Conservation (phyloP, 192 early-diverging fungal genomes). For the Spizellomyces sp. region DNA sequence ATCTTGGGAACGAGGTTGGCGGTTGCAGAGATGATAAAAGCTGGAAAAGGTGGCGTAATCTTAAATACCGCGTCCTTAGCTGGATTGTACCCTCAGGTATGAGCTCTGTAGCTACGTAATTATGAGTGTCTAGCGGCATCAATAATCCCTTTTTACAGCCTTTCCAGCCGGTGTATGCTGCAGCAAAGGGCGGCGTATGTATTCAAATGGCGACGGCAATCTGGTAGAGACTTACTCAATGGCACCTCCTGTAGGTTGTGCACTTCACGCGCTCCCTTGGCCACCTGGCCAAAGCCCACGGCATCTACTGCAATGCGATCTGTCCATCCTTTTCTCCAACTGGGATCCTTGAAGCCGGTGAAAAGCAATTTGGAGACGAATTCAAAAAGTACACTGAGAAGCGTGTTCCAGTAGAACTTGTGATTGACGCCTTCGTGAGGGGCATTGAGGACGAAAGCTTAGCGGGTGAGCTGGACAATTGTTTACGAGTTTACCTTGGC, state of each 20-base stretch:
- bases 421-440: slow-evolving; percentile 51
- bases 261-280: slow-evolving; percentile 32
- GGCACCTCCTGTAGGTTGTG: slow-evolving; percentile 14
- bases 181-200: slow-evolving; percentile 73
- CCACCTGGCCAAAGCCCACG: slow-evolving; percentile 20
- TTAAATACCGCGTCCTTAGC: slow-evolving; percentile 79
- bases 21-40: slow-evolving; percentile 56
- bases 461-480: slow-evolving; percentile 21
- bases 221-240: not conserved
- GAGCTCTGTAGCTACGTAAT: not conserved
- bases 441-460: slow-evolving; percentile 49
- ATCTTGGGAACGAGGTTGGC: slow-evolving; percentile 76
- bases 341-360: slow-evolving; percentile 16
- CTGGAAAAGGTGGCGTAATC: slow-evolving; percentile 61
- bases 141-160: not conserved
- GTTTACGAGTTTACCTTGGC: not conserved
- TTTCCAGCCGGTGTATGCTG: slow-evolving; percentile 70
- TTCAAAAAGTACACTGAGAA: slow-evolving; percentile 7
- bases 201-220: slow-evolving; percentile 19
- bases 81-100: slow-evolving; percentile 49
- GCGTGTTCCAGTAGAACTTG: slow-evolving; percentile 39
- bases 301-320: slow-evolving; percentile 43
- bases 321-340: slow-evolving; percentile 33
- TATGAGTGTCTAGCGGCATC: not conserved
- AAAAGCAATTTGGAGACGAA: slow-evolving; percentile 6